Conservation (phyloP, 2,329 filamentous ascomycete species). For the Neofusicoccum ribis region DNA sequence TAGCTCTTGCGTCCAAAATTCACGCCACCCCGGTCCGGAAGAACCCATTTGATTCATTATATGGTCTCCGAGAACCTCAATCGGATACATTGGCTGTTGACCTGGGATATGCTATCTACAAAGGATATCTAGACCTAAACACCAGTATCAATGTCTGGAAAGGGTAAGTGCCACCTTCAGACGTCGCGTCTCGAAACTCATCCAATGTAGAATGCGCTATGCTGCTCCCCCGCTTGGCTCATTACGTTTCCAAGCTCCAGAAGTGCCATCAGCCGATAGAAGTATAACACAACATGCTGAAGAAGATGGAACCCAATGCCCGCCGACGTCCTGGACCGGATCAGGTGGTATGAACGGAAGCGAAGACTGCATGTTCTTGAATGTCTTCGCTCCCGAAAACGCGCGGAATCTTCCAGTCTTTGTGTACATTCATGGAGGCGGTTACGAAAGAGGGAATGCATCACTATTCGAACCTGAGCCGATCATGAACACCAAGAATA, state of each 20-base stretch:
- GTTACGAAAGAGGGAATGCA: constrained; percentile 60
- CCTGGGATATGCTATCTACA: constrained; percentile 27
- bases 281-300: neutral
- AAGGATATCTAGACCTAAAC: constrained; percentile 23
- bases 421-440: constrained; percentile 62
- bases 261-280: neutral
- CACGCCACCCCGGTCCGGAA: neutral
- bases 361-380: constrained; percentile 64
- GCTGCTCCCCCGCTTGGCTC: neutral
- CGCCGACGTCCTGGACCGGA: too few species aligned
- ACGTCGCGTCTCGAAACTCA: neutral
- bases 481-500: constrained; percentile 54
- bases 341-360: neutral
- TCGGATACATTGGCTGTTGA: constrained; percentile 20
- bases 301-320: too few species aligned
- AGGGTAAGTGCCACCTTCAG: neutral
- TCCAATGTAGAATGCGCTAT: neutral
- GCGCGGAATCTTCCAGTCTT: constrained; percentile 55
- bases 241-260: neutral
- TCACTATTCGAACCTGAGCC: constrained; percentile 59
- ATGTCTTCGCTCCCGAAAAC: constrained; percentile 49
- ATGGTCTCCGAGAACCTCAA: neutral
- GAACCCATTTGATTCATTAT: neutral
- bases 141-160: constrained; percentile 28
- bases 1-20: too few species aligned